phyloP scores from a whole-genome alignment of 2,329 filamentous ascomycete genomes.

The Colletotrichum cereale region DNA sequence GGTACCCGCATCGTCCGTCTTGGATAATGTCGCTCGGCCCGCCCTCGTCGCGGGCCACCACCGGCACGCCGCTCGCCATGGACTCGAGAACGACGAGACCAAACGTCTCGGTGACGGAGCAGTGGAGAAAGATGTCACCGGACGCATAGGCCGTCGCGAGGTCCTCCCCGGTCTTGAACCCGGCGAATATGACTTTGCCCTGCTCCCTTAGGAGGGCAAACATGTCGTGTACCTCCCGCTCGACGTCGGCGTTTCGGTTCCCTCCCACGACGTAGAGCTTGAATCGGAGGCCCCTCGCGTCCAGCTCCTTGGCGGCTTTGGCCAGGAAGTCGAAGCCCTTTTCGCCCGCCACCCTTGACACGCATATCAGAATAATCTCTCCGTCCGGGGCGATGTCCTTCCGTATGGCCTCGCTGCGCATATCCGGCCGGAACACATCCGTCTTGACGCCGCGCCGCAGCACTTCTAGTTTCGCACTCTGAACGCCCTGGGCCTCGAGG shows the following conservation, averaged over 20 bases:
- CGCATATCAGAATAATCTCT: constrained; percentile 74
- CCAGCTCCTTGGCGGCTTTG: constrained; percentile 65
- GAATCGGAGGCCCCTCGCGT: constrained; percentile 67
- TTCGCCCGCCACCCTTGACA: constrained; percentile 76
- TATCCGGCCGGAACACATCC: constrained; percentile 67
- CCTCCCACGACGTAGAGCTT: constrained; percentile 77
- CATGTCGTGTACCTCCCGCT: constrained; percentile 70
- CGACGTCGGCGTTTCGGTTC: constrained; percentile 73
- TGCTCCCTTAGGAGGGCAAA: constrained; percentile 63
- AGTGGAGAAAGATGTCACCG: constrained; percentile 78
- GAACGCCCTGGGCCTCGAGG: constrained; percentile 68
- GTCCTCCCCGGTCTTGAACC: constrained; percentile 71
- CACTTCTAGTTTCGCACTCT: constrained; percentile 67
- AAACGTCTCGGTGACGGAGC: constrained; percentile 79
- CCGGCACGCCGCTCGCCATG: constrained; percentile 78
- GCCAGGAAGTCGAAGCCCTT: constrained; percentile 79
- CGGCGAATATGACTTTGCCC: constrained; percentile 74
- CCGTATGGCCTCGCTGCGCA: constrained; percentile 65
- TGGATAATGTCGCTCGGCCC: constrained; percentile 76
- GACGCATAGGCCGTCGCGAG: constrained; percentile 76
- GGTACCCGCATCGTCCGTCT: constrained; percentile 70
- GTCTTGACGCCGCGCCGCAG: constrained; percentile 76
- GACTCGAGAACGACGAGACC: constrained; percentile 78
- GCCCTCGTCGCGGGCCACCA: constrained; percentile 77
- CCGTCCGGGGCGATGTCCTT: constrained; percentile 68